phyloP scores from a whole-genome alignment of 2,329 filamentous ascomycete genomes.

The Aspergillus ochraceoroseus region DNA sequence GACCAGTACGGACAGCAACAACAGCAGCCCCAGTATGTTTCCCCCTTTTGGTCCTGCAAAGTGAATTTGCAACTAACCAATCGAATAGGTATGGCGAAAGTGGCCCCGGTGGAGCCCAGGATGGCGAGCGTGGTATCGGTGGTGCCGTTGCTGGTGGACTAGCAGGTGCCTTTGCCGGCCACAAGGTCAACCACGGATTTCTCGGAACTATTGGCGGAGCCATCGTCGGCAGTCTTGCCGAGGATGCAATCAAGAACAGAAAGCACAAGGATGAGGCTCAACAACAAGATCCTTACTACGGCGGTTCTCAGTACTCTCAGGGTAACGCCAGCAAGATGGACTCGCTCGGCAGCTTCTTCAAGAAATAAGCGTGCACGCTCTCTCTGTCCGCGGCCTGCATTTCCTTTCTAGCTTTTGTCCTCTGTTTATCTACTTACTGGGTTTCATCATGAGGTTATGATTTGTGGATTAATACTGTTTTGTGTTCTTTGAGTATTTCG shows the following conservation, averaged over 20 bases:
- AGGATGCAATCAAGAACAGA: constrained; percentile 46
- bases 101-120: constrained; percentile 39
- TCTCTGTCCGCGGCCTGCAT: constrained; percentile 4
- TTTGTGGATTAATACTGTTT: constrained; percentile 7
- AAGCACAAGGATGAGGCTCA: constrained; percentile 36
- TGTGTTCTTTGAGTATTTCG: neutral
- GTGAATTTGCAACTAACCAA: neutral
- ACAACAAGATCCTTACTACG: constrained; percentile 13
- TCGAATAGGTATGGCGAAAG: constrained; percentile 25
- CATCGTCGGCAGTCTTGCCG: constrained; percentile 44
- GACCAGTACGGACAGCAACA: constrained; percentile 22
- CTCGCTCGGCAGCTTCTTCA: constrained; percentile 37
- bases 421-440: constrained; percentile 15
- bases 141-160: constrained; percentile 47
- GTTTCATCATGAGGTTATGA: constrained; percentile 18
- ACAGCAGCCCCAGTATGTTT: constrained; percentile 23
- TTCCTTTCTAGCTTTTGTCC: too few relatives aligned
- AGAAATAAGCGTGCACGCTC: constrained; percentile 29
- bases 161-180: constrained; percentile 45
- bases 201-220: constrained; percentile 48
- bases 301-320: constrained; percentile 20
- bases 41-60: neutral
- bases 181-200: constrained; percentile 47
- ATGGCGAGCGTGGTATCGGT: constrained; percentile 45
- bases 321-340: constrained; percentile 28